Base-by-base conservation (phyloP, 768 basidiomycete species). In the Candolleomyces aberdarensis region DNA sequence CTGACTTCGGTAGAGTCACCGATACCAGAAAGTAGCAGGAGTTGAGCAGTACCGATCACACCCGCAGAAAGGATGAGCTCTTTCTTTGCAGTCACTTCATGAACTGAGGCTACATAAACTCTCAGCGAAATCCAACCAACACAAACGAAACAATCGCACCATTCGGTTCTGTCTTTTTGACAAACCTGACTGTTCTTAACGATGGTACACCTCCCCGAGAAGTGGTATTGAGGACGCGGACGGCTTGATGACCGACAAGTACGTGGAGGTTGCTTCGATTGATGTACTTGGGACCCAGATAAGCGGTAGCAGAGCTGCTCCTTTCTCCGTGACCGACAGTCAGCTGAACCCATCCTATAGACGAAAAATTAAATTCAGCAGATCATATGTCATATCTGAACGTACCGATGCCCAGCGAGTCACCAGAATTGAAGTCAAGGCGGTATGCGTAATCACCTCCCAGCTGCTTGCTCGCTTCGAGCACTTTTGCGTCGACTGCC, bases 341-440 rank as follows among this genome's bases (percentile, higher is more conserved):
- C 15, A 60, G 22, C 26, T 61, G 60, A 10, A 41, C 40, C 60
- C 54, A 61, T 20, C 60, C 60, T 61, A 55, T n/a, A 1, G 3
- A 13, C 29, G 5, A 11, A 13, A 10, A 3, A 32, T 44, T 46
- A 6, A 49, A 5, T 31, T 31, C 15, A 32, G 3, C 8, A 48
- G 9, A 26, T 15, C 15, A 17, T 26, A n/a, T 5, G 32, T 2
- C 7, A 17, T 3, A 36, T 22, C 15, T 15, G 29, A 5, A 61
- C 74, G 55, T 39, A 79, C 80, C 75, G 36, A 81, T 48, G 5
- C 82, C 82, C 7, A 80, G 59, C 0, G 72, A 72, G 8, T 66
- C 69, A 11, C 82, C 81, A 20, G 74, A 72, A 62, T 81, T 80
- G 60, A 72, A 70, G 64, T 83, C 82, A 19, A 65, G 41, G 61